A percentile compares a stretch with the other conserved stretches of the same genome.
phyloP scores from a whole-genome alignment of 2,329 filamentous ascomycete genomes.

The Boeremia exigua region DNA sequence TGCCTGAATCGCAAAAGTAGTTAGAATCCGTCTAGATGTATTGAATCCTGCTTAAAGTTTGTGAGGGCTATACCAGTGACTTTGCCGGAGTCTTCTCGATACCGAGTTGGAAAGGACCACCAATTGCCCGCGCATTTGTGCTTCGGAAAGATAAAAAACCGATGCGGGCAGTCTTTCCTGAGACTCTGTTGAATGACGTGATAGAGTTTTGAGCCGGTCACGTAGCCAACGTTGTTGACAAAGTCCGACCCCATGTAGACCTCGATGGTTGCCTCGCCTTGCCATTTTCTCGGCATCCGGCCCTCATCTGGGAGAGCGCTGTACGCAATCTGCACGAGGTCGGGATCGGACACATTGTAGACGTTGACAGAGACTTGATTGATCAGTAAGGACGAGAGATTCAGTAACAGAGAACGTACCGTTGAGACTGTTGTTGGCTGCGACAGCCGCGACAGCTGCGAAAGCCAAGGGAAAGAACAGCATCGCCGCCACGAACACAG shows the following conservation, averaged over 20 bases:
- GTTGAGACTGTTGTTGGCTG: not conserved
- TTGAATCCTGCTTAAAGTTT: not conserved
- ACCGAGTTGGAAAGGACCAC: not conserved
- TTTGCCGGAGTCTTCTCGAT: not conserved
- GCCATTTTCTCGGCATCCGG: not conserved
- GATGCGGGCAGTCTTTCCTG: not conserved
- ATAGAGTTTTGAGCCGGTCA: conserved; percentile 1
- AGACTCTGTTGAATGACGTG: not conserved
- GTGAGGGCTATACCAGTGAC: not conserved
- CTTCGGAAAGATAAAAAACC: not conserved
- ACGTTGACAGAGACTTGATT: not conserved
- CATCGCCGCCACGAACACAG: not conserved
- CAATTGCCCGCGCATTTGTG: not conserved
- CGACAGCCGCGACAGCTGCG: not conserved
- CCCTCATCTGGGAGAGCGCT: not conserved
- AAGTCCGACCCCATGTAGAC: not conserved
- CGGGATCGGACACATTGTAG: too few relatives aligned
- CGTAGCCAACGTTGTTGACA: not conserved
- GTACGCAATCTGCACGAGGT: not conserved
- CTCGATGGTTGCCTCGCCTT: not conserved
- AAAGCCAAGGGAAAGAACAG: not conserved
- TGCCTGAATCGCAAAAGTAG: not conserved
- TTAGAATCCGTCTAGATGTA: not conserved
- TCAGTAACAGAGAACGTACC: not conserved
- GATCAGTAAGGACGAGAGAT: not conserved